These are phyloP conservation scores for Keithomyces neogunnii DNA, from an alignment of 2,329 filamentous ascomycete species.

Conservation along the genomic window DNA sequence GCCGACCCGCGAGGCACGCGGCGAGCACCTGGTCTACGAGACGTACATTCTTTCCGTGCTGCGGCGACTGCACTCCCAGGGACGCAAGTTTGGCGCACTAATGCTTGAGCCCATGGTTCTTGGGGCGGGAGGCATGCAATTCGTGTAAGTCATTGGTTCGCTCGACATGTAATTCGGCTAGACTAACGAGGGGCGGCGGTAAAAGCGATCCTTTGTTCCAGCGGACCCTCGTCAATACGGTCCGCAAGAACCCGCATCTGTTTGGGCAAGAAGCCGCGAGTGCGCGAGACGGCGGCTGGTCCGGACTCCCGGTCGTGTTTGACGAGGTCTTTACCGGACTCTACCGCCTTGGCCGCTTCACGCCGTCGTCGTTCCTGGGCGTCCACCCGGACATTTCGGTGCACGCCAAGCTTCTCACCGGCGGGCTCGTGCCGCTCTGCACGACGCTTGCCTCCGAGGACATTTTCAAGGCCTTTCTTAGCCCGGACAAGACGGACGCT, in stretches of 20 bases:
- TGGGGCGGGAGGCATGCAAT: conserved; percentile 75
- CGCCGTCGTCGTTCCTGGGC: conserved; percentile 60
- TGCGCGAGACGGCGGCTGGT: conserved; percentile 42
- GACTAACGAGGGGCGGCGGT: background rate
- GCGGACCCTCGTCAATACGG: conserved; percentile 55
- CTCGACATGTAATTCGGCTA: background rate
- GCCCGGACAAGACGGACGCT: conserved; percentile 67
- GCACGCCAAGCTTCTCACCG: conserved; percentile 77
- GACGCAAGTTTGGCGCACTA: conserved; percentile 64
- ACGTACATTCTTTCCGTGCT: conserved; percentile 49
- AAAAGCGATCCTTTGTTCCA: conserved; percentile 73
- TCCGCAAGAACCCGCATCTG: conserved; percentile 50
- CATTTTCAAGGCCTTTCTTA: conserved; percentile 65
- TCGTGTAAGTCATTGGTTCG: conserved; percentile 48
- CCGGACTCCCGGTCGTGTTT: conserved; percentile 68
- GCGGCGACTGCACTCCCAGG: conserved; percentile 41
- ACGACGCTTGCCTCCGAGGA: conserved; percentile 65
- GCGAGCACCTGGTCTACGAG: conserved; percentile 45
- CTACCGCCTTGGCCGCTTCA: conserved; percentile 69
- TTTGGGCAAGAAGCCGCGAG: conserved; percentile 31
- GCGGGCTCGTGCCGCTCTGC: conserved; percentile 69
- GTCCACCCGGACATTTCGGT: conserved; percentile 67
- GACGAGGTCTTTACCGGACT: conserved; percentile 86
- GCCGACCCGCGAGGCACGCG: conserved; percentile 32
- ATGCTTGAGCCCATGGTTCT: conserved; percentile 75